Evolutionary conservation across 306 rosid genomes (phyloP).

Genomic region (Corylus avellana): DNA sequence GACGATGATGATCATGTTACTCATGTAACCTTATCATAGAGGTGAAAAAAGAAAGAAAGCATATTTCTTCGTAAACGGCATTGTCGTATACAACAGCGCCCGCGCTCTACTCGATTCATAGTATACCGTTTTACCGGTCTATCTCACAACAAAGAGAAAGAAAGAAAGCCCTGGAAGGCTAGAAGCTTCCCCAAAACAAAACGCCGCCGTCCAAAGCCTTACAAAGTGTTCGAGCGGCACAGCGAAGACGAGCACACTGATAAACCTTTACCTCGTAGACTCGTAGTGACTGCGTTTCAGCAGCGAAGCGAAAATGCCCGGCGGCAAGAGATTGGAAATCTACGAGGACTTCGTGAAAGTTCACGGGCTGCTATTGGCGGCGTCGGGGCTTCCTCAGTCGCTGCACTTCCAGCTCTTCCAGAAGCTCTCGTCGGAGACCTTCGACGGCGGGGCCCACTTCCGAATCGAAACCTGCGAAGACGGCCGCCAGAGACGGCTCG

Average conservation of each 20-base stretch:
- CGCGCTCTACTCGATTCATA: no score
- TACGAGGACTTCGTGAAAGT: conserved; percentile 75
- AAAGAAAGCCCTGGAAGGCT: no score
- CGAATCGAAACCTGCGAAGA: conserved; percentile 69
- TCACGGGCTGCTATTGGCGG: conserved; percentile 64
- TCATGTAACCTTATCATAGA: no score
- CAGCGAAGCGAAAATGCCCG: conserved; percentile 12
- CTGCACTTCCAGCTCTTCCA: conserved; percentile 62
- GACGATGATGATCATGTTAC: no score
- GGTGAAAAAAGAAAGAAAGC: no score
- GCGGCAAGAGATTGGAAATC: conserved; percentile 48
- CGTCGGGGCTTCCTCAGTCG: conserved; percentile 69
- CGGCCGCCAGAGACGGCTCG: conserved; percentile 60
- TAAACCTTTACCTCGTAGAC: background rate
- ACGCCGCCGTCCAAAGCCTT: background rate
- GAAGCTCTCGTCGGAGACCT: conserved; percentile 67
- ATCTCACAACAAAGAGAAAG: no score
- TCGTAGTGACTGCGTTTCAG: background rate
- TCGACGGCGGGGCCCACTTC: conserved; percentile 82
- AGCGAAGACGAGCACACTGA: no score
- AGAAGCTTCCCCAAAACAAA: no score
- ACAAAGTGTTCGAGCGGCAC: no score
- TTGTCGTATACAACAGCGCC: no score
- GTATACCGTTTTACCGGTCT: no score
- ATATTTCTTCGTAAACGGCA: no score